These are phyloP conservation scores for Aegilops speltoides DNA, from an alignment of 176 grass and related monocot species.

Conservation along the genomic window DNA sequence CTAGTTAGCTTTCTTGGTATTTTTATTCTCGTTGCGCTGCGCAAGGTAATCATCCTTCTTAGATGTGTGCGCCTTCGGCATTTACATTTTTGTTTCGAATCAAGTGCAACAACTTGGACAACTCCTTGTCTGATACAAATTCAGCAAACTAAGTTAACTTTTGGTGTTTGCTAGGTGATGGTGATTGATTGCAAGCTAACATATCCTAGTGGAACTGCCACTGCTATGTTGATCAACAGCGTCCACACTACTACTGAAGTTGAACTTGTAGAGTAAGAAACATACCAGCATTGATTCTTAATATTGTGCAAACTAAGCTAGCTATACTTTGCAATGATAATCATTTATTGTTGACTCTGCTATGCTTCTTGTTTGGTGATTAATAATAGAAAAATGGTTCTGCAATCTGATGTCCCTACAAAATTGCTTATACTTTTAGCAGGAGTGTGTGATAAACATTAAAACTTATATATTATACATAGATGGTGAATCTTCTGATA, in stretches of 20 bases:
- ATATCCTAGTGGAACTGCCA: slow-evolving; percentile 47
- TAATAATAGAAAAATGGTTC: too few relatives aligned
- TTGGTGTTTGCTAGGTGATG: slow-evolving; percentile 44
- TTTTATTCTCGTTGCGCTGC: slow-evolving; percentile 76
- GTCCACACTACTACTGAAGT: slow-evolving; percentile 44
- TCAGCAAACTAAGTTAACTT: not conserved
- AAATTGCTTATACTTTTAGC: too few relatives aligned
- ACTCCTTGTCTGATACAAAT: not conserved
- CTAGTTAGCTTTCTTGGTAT: slow-evolving; percentile 78
- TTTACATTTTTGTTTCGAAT: not conserved
- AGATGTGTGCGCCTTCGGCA: not conserved
- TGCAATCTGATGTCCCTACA: too few relatives aligned
- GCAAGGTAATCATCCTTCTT: slow-evolving; percentile 50
- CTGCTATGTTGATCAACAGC: slow-evolving; percentile 53
- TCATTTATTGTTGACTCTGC: too few relatives aligned
- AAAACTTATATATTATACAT: not conserved
- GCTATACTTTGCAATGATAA: not conserved
- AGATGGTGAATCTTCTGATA: not conserved
- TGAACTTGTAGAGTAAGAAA: slow-evolving; percentile 41
- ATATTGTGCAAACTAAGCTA: not conserved
- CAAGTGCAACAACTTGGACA: not conserved
- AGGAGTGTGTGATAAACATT: not conserved
- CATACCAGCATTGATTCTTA: not conserved
- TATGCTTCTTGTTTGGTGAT: not conserved
- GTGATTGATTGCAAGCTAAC: slow-evolving; percentile 59